Percentiles rank a stretch among this genome's conserved stretches.
Conservation (phyloP, 164 flowering plant species). For the Sedum album region DNA sequence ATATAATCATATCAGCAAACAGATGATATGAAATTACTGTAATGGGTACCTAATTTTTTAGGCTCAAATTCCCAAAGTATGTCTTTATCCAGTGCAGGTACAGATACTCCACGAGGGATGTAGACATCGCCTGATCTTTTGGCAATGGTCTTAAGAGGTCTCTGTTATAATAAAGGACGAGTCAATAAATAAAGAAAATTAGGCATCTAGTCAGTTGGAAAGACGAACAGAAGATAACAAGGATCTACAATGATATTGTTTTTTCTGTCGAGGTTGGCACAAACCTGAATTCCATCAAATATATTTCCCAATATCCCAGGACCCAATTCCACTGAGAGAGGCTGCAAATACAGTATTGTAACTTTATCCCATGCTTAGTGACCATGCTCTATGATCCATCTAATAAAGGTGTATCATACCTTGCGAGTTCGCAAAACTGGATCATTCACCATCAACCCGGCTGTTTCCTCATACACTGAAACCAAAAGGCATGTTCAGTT, state of each 20-base stretch:
- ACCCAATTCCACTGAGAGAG: conserved; percentile 93
- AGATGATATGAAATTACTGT: neutral
- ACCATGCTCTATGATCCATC: neutral
- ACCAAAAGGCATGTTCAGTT: too few species aligned
- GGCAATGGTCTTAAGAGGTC: conserved; percentile 97
- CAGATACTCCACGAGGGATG: conserved; percentile 98
- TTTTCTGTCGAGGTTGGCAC: conserved; percentile 11
- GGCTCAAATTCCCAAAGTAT: conserved; percentile 93
- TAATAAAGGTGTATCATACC: conserved; percentile 34
- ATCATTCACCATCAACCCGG: conserved; percentile 92
- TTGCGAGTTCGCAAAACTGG: conserved; percentile 92
- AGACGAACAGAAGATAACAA: neutral
- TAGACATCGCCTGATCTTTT: conserved; percentile 91
- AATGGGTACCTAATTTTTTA: conserved; percentile 62
- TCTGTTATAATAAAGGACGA: conserved; percentile 38
- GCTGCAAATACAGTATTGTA: conserved; percentile 33
- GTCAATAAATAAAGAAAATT: neutral
- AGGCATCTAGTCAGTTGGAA: neutral
- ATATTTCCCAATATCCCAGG: conserved; percentile 98
- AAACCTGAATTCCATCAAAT: conserved; percentile 98
- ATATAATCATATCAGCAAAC: neutral
- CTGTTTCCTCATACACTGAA: conserved; percentile 97
- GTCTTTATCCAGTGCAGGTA: conserved; percentile 97
- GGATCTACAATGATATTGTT: too few species aligned
- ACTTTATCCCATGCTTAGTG: too few species aligned